Base-by-base conservation (phyloP, 148 eudicot species). In the Hydrangea macrophylla region DNA sequence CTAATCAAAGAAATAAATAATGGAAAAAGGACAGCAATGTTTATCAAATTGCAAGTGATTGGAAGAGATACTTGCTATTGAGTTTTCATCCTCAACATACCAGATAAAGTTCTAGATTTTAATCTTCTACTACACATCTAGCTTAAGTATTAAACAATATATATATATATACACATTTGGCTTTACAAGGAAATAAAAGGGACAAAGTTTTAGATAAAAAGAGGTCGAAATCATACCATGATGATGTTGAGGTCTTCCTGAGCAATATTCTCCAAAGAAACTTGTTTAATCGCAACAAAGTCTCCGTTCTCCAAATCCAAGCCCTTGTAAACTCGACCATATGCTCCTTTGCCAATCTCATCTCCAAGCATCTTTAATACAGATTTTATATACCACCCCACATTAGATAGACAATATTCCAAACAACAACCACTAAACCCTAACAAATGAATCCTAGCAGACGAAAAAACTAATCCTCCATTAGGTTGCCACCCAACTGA, bases 331-430 rank as follows among this genome's bases (percentile, higher is more conserved):
- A 95, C 99, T 80, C 99, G 87, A 35, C 99, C 97, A 75, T 95
- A 91, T 11, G 99, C 99, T 59, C 99, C 99, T 84, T 95, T 95
- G 60, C 99, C 99, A 55, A 95, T 95, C 79, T 95, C 99, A 82
- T 95, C 99, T 58, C 99, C 99, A 65, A 95, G 88, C 88, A 91
- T 92, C 98, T 92, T 71, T 63, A 51, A 64, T 58, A 13, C 44
- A 30, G 25, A 35, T 15, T 9, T 22, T 17, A 48, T 48, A 48
- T 48, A 48, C 18, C 53, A 48, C 2, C 17, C 17, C 53, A 15
- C 53, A n/a, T 15, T 48, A 15, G n/a, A 48, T 6, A 48, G 24
- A 33, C 7, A 61, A 28, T 25, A 58, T n/a, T 66, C 8, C 11
- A 39, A 64, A 63, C 30, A 24, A 55, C 59, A 7, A 59, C 39